A percentile compares a stretch with the other conserved stretches of the same genome.
These are phyloP conservation scores for Solanum hybrid DNA, from an alignment of 305 asterid species.

Conservation along the genomic window DNA sequence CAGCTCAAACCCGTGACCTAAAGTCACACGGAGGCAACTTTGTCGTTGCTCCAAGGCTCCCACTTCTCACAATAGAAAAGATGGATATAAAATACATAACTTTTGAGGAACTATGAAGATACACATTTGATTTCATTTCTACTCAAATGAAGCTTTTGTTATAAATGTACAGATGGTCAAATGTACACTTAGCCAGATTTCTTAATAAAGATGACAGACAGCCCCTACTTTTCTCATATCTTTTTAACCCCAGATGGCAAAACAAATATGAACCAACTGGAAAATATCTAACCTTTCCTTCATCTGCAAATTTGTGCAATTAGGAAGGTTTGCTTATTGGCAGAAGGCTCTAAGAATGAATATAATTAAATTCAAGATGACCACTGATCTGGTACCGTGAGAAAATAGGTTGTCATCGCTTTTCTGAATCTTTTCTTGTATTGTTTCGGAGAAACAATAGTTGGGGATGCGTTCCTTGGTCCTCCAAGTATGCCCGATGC, in stretches of 20 bases:
- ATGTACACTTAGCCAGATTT: background rate
- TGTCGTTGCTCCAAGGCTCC: background rate
- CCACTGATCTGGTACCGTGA: constrained; percentile 90
- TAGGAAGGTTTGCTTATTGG: constrained; percentile 6
- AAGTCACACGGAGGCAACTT: background rate
- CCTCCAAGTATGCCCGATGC: constrained; percentile 93
- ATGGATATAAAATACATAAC: background rate
- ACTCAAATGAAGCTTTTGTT: background rate
- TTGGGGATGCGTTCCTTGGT: constrained; percentile 78
- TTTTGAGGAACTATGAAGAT: background rate
- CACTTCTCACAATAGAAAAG: background rate
- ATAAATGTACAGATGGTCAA: constrained; percentile 6
- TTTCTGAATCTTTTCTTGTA: constrained; percentile 95
- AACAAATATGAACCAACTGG: constrained; percentile 3
- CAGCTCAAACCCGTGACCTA: background rate
- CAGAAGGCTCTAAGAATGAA: constrained; percentile 12
- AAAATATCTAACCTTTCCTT: background rate
- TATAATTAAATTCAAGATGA: constrained; percentile 25
- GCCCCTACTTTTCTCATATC: background rate
- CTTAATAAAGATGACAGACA: background rate
- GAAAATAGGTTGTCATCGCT: constrained; percentile 89
- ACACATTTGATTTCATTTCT: background rate
- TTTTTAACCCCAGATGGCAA: background rate
- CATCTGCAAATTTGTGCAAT: constrained; percentile 4
- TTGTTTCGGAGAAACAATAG: constrained; percentile 77